Percentiles rank a stretch among this genome's conserved stretches.
phyloP scores from a whole-genome alignment of 2,329 filamentous ascomycete species.

The Ambrosiella xylebori region DNA sequence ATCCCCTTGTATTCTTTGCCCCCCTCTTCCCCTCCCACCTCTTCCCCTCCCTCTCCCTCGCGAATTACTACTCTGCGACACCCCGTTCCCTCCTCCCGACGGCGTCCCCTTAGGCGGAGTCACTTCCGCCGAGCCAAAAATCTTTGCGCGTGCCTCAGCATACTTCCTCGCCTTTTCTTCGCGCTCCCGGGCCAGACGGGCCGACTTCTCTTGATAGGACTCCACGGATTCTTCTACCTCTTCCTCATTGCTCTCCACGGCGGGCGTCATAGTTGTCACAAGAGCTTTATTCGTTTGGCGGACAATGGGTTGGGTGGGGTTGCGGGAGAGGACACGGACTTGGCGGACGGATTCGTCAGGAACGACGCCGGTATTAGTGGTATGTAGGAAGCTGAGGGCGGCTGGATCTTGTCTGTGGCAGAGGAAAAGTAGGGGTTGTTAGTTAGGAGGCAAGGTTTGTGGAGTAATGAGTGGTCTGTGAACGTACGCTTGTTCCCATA shows the following conservation, averaged over 20 bases:
- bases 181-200: conserved; percentile 58
- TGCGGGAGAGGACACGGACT: conserved; percentile 71
- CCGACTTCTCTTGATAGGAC: conserved; percentile 56
- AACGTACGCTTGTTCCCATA: conserved; percentile 74
- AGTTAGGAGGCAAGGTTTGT: neutral
- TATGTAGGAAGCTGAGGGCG: neutral
- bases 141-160: conserved; percentile 71
- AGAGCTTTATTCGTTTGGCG: conserved; percentile 23
- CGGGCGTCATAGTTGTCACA: conserved; percentile 55
- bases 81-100: neutral
- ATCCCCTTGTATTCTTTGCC: neutral
- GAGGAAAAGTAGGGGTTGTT: neutral
- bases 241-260: conserved; percentile 36
- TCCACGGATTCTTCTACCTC: conserved; percentile 45
- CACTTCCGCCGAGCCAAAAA: conserved; percentile 48
- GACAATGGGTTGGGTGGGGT: conserved; percentile 42
- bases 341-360: conserved; percentile 56
- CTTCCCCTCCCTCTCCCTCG: neutral
- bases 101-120: neutral
- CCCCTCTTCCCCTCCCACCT: neutral
- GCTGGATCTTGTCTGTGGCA: neutral
- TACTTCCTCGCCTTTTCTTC: conserved; percentile 86
- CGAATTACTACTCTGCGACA: neutral
- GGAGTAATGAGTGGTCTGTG: neutral
- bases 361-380: conserved; percentile 28